Evolutionary conservation across 2,329 filamentous ascomycete species (phyloP), one percentile per base, ranked within the genome.

Genomic region (Aspergillus pseudoterreus): DNA sequence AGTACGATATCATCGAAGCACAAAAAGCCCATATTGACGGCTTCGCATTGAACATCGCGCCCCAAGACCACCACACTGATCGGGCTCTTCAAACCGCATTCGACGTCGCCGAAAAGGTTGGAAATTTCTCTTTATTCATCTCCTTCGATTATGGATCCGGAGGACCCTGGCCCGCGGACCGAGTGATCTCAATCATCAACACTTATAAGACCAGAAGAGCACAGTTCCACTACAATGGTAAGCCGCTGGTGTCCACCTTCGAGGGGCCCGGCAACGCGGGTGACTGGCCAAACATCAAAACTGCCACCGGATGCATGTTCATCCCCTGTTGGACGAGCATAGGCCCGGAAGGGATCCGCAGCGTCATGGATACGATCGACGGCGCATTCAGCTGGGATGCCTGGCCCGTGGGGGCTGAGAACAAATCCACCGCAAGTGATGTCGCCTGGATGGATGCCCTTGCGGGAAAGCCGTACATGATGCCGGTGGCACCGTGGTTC

Each of bases 401-500:
- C 45, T 77, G 75, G 75, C 70, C 73, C 1, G 57, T 61, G 10
- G 65, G 66, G 9, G 67, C 71, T 47, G 57, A 67, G 4, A 71
- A 73, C 44, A 73, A 68, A 61, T 67, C 63, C 6, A 63, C 62
- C 22, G 57, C 65, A 1, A 64, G 54, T 32, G 73, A 77, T 43
- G 57, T 69, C 47, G 62, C 62, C 2, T 81, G 75, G 67, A 73
- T 73, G 59, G 53, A 58, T 9, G 64, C 65, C 8, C 55, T 73
- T 6, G 52, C 59, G 1, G 62, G 62, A 4, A 78, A 76, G 59
- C 65, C 67, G 3, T 78, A 72, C 49, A 81, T 82, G 75, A 81
- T 81, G 77, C 73, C 78, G 2, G 75, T 81, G n/a, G 78, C 77
- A 0, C 80, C 81, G 0, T 82, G 79, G 80, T 80, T 75, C 62